These are phyloP conservation scores for Saccharomycopsis oosterbeekiorum DNA, from an alignment of 805 yeast genomes.

Conservation along the genomic window DNA sequence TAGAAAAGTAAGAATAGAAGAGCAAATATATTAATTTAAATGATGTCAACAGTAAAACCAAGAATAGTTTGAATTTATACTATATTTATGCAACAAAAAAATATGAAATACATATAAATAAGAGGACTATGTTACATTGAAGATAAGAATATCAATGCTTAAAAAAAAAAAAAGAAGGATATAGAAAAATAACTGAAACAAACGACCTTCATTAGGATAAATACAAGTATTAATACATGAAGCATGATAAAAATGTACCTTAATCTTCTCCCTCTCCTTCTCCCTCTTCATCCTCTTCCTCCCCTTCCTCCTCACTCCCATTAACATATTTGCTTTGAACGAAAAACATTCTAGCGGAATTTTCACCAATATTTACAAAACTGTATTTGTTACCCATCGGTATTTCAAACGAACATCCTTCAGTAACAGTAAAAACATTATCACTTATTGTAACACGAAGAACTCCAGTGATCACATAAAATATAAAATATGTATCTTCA, in stretches of 20 bases:
- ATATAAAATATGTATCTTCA: conserved; percentile 59
- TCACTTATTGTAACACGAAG: conserved; percentile 58
- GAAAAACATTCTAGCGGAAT: conserved; percentile 56
- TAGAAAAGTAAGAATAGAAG: no score
- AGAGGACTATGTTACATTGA: no score
- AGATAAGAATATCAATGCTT: background rate
- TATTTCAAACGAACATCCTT: conserved; percentile 72
- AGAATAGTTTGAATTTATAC: background rate
- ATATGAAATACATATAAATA: no score
- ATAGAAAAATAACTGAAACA: background rate
- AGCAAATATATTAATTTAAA: no score
- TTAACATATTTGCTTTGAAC: conserved; percentile 49
- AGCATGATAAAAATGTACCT: background rate
- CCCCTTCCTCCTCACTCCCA: conserved; percentile 7
- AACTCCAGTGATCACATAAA: conserved; percentile 63
- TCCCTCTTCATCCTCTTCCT: background rate
- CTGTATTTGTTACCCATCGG: conserved; percentile 72
- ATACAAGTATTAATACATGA: background rate
- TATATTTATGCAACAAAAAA: no score
- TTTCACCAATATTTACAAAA: conserved; percentile 49
- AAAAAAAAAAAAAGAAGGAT: no score
- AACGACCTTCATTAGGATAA: background rate
- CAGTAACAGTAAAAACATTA: conserved; percentile 46
- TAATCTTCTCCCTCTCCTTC: background rate
- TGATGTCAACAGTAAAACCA: background rate